Evolutionary conservation across 2,329 filamentous ascomycete species (phyloP).

Genomic region (Coniochaeta sp.): DNA sequence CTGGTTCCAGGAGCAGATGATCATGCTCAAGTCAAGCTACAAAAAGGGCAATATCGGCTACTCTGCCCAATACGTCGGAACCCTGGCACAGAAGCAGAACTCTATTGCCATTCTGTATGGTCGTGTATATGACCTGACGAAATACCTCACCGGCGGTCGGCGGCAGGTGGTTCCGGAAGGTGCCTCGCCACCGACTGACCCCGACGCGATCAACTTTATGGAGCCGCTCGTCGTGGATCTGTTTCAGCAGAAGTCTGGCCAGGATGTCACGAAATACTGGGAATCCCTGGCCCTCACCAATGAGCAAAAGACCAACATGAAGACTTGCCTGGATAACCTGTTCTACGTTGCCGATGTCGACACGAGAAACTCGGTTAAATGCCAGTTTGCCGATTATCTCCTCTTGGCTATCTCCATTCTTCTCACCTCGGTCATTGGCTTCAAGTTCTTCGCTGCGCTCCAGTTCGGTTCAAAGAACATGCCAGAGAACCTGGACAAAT

Average conservation of each 20-base stretch:
- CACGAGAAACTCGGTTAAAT: conserved; percentile 77
- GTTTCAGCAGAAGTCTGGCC: conserved; percentile 68
- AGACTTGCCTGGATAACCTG: conserved; percentile 80
- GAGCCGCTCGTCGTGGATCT: conserved; percentile 62
- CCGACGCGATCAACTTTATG: conserved; percentile 71
- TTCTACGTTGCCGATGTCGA: conserved; percentile 93
- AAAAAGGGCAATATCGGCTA: conserved; percentile 86
- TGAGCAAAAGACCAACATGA: conserved; percentile 58
- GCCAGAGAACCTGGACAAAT: conserved; percentile 96
- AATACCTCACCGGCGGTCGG: conserved; percentile 72
- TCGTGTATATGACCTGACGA: conserved; percentile 82
- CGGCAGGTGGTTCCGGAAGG: conserved; percentile 50
- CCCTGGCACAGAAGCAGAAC: conserved; percentile 53
- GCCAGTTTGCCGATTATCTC: conserved; percentile 84
- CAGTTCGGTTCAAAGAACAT: conserved; percentile 89
- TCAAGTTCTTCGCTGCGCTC: conserved; percentile 95
- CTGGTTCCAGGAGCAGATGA: conserved; percentile 90
- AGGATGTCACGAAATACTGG: conserved; percentile 81
- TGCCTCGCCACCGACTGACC: conserved; percentile 31
- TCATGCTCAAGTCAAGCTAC: conserved; percentile 64
- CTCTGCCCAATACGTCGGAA: conserved; percentile 67
- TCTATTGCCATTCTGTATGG: conserved; percentile 71
- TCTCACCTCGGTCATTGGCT: conserved; percentile 72
- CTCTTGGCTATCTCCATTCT: conserved; percentile 77
- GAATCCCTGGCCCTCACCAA: conserved; percentile 55